A percentile compares a stretch with the other conserved stretches of the same genome.
phyloP scores from a whole-genome alignment of 441 rosid genomes.

The Codiaeum variegatum region DNA sequence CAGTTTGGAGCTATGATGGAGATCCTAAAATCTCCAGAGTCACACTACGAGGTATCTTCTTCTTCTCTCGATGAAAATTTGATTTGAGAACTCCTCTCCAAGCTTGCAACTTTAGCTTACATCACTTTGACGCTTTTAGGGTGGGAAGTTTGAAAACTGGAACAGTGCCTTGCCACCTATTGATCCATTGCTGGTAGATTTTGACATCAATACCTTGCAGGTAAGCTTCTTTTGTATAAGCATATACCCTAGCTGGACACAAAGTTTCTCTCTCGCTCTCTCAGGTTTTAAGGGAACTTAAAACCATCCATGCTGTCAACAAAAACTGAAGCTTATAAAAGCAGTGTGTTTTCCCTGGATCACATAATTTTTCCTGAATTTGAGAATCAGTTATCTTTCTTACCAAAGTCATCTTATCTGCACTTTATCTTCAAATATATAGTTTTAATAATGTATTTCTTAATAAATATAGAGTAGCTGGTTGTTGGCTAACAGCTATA shows the following conservation, averaged over 20 bases:
- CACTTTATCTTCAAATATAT: neutral
- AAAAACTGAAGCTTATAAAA: neutral
- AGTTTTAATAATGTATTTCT: neutral
- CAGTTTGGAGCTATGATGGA: constrained; percentile 61
- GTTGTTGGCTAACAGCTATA: neutral
- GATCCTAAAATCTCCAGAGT: constrained; percentile 44
- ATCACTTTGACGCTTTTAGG: constrained; percentile 45
- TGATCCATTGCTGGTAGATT: constrained; percentile 46
- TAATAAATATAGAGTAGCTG: neutral
- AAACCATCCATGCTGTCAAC: neutral
- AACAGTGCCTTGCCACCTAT: constrained; percentile 47
- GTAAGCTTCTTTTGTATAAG: constrained; percentile 32
- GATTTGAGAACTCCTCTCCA: constrained; percentile 17
- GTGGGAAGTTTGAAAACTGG: constrained; percentile 42
- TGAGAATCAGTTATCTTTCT: neutral
- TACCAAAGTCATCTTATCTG: neutral
- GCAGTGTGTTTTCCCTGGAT: neutral
- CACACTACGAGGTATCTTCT: constrained; percentile 57
- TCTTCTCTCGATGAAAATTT: constrained; percentile 22
- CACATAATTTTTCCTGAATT: neutral
- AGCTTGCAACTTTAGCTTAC: constrained; percentile 16
- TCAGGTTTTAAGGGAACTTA: neutral
- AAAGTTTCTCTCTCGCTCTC: neutral
- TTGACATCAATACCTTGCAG: constrained; percentile 72
- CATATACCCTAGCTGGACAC: neutral